Conservation (phyloP, 495 filamentous ascomycete species). For the Hypoxylon fuscum region DNA sequence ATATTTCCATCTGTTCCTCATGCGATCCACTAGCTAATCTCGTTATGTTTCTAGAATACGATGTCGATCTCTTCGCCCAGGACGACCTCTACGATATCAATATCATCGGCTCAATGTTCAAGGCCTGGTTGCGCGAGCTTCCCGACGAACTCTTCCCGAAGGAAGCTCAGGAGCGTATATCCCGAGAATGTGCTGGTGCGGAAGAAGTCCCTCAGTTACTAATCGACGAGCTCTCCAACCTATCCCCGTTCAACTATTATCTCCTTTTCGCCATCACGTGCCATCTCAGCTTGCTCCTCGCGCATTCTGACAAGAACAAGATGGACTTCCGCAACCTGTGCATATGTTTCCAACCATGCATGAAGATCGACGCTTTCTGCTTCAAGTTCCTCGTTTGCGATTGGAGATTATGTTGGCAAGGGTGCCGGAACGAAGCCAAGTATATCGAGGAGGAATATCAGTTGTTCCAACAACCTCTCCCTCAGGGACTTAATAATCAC, state of each 20-base stretch:
- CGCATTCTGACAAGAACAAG: constrained; percentile 87
- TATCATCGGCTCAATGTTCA: constrained; percentile 90
- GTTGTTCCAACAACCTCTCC: constrained; percentile 63
- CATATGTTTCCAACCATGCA: constrained; percentile 93
- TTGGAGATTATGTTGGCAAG: constrained; percentile 95
- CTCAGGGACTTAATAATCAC: constrained; percentile 40
- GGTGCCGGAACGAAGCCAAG: constrained; percentile 88
- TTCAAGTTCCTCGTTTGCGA: constrained; percentile 92
- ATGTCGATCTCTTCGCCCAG: constrained; percentile 86
- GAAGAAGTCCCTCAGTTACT: constrained; percentile 80
- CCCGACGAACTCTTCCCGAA: constrained; percentile 91
- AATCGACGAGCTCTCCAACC: constrained; percentile 86
- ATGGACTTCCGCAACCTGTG: constrained; percentile 94
- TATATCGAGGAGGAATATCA: constrained; percentile 78
- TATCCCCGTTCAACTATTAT: constrained; percentile 94
- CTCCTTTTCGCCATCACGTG: constrained; percentile 95
- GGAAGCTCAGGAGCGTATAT: constrained; percentile 75
- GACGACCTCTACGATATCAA: constrained; percentile 91
- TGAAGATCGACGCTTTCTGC: constrained; percentile 89
- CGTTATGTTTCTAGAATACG: constrained; percentile 66
- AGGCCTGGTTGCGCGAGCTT: constrained; percentile 92
- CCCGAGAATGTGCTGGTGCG: constrained; percentile 75
- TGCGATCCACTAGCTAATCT: constrained; percentile 42
- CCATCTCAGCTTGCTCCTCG: constrained; percentile 86
- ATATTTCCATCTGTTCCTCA: not conserved